Base-by-base conservation (phyloP, 2,329 filamentous ascomycete genomes). In the Polychaeton citri region DNA sequence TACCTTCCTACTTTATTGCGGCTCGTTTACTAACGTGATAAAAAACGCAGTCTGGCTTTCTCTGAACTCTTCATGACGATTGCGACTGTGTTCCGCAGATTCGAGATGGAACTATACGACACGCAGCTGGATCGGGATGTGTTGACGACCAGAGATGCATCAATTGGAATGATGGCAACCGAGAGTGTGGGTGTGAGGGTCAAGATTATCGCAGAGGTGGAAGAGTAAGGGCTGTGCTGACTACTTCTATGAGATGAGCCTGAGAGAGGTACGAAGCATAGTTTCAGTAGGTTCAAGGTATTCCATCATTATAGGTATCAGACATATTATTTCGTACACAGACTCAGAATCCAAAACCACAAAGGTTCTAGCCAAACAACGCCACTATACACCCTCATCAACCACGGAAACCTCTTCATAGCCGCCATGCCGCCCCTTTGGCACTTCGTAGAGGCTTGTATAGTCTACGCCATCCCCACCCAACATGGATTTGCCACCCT, bases 401-500 rank as follows among this genome's bases (percentile, higher is more conserved):
- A 76, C 72, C 0, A 53, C 67, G 10, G 64, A 65, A 19, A 82
- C 76, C 15, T 66, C 63, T 63, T 85, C 71, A 58, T 84, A 81
- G 61, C 48, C 41, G 39, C 59, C 64, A 59, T 53, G 63, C 43
- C 77, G 67, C 4, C 76, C 66, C 6, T 69, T 62, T 5, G 88
- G 88, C 15, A 79, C 74, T 59, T 96, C 88, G 60, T 94, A 98
- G 69, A 96, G 75, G 38, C 72, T 74, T 15, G 81, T 82, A 59
- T 95, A 98, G 61, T 95, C 85, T 32, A 98, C 74, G 26, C 71
- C 64, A 50, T 81, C 71, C 2, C 90, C 88, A 10, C 77, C 83
- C 6, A 98, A 62, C 55, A 86, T 63, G 0, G 81, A 86, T 30
- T 70, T 69, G 9, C 87, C 87, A 34, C 74, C 79, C 50, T 83